A percentile compares a stretch with the other conserved stretches of the same genome.
Conservation (phyloP, 768 basidiomycete species). For the Kwoniella europaea region DNA sequence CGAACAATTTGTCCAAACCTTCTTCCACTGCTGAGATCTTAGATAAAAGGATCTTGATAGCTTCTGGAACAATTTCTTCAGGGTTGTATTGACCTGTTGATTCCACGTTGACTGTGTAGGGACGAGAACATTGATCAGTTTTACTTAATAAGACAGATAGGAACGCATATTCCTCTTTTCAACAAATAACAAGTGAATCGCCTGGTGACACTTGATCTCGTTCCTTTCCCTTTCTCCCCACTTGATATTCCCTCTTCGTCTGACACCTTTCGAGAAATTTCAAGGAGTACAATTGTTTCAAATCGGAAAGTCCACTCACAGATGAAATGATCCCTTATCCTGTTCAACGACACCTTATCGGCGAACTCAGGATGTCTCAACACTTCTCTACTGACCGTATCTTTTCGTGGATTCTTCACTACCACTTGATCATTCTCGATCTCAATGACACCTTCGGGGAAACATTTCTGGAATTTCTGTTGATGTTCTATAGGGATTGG, state of each 20-base stretch:
- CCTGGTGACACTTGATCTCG: too few species aligned
- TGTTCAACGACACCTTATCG: constrained; percentile 76
- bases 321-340: constrained; percentile 89
- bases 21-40: constrained; percentile 65
- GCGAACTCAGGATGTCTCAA: constrained; percentile 88
- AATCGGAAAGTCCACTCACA: constrained; percentile 65
- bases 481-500: constrained; percentile 78
- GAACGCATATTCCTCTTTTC: too few species aligned
- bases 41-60: constrained; percentile 77
- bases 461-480: constrained; percentile 83
- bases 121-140: too few species aligned
- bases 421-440: constrained; percentile 63
- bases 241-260: background rate
- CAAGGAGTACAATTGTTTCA: background rate
- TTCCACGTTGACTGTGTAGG: constrained; percentile 75
- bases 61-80: constrained; percentile 77
- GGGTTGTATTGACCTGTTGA: constrained; percentile 88
- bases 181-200: too few species aligned
- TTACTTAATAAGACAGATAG: too few species aligned
- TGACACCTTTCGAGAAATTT: too few species aligned
- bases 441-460: constrained; percentile 67
- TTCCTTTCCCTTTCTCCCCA: too few species aligned
- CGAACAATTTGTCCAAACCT: constrained; percentile 49
- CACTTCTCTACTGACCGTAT: constrained; percentile 90
- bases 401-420: constrained; percentile 69